Evolutionary conservation across 805 yeast genomes (phyloP).

Genomic region (Kluyveromyces aestuarii): DNA sequence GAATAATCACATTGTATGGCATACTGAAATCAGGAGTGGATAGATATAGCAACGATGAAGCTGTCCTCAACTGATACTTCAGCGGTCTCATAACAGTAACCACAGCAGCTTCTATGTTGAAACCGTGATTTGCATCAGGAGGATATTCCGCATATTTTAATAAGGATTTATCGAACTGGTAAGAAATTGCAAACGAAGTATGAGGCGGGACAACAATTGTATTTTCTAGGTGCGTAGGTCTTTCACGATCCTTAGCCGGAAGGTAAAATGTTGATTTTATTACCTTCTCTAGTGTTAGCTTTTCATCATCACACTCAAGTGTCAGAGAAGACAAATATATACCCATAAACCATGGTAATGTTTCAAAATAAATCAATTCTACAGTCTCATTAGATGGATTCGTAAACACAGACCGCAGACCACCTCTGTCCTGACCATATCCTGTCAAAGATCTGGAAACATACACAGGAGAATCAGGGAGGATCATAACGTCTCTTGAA

Average conservation of each 20-base stretch:
- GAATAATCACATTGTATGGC: slow-evolving; percentile 95
- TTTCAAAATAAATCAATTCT: slow-evolving; percentile 58
- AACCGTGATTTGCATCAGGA: slow-evolving; percentile 99
- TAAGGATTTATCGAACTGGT: slow-evolving; percentile 81
- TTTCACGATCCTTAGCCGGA: slow-evolving; percentile 71
- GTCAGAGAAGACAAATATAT: slow-evolving; percentile 65
- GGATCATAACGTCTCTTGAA: slow-evolving; percentile 34
- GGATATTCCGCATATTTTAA: slow-evolving; percentile 86
- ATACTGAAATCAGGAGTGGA: slow-evolving; percentile 98
- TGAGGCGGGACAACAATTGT: slow-evolving; percentile 54
- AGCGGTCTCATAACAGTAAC: slow-evolving; percentile 43
- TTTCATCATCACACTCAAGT: slow-evolving; percentile 19
- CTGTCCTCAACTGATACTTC: slow-evolving; percentile 56
- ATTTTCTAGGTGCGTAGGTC: slow-evolving; percentile 80
- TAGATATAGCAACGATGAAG: slow-evolving; percentile 75
- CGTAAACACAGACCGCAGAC: slow-evolving; percentile 66
- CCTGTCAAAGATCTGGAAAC: slow-evolving; percentile 88
- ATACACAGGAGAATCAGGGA: slow-evolving; percentile 48
- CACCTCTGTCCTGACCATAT: slow-evolving; percentile 85
- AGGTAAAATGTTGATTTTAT: slow-evolving; percentile 49
- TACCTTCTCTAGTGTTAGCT: slow-evolving; percentile 24
- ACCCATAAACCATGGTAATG: slow-evolving; percentile 90
- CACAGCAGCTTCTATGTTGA: slow-evolving; percentile 87
- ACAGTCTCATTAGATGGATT: slow-evolving; percentile 51
- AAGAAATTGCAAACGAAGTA: slow-evolving; percentile 51